Evolutionary conservation across 1,139 yeast genomes (phyloP).

Genomic region (Saccharomycopsis crataegensis): DNA sequence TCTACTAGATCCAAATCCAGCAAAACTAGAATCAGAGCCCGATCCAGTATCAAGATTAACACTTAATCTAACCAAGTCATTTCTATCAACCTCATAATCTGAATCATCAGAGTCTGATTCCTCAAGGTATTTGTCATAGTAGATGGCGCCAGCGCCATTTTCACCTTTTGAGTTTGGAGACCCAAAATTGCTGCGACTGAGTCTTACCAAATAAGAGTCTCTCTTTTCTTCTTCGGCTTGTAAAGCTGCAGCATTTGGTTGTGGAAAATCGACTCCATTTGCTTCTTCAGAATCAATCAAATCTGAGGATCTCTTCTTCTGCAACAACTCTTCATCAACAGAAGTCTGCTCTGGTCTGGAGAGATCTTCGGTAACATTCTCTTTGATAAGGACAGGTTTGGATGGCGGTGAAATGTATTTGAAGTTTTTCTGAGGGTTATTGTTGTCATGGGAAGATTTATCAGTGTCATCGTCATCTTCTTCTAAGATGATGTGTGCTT

Average conservation of each 20-base stretch:
- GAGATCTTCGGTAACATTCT: not conserved
- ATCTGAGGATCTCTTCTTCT: not conserved
- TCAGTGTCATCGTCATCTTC: no score
- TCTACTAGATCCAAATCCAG: conserved; percentile 1
- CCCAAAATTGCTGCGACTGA: not conserved
- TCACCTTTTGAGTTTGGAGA: not conserved
- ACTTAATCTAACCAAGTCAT: conserved; percentile 16
- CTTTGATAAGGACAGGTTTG: not conserved
- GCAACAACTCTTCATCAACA: not conserved
- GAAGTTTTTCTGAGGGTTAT: not conserved
- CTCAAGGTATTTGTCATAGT: conserved; percentile 6
- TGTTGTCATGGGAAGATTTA: no score
- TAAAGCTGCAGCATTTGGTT: not conserved
- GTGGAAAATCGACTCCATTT: not conserved
- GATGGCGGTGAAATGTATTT: not conserved
- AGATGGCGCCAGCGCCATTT: conserved; percentile 1
- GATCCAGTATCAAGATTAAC: conserved; percentile 15
- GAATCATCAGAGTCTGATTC: conserved; percentile 11
- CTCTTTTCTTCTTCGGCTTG: conserved; percentile 4
- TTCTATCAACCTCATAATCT: conserved; percentile 13
- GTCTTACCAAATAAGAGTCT: conserved; percentile 14
- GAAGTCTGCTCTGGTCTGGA: not conserved
- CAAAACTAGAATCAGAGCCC: not conserved
- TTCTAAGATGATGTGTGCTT: no score
- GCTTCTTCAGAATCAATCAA: not conserved